A percentile compares a stretch with the other conserved stretches of the same genome.
Evolutionary conservation across 106 monocot genomes (phyloP).

Genomic region (Dactylorhiza incarnata): DNA sequence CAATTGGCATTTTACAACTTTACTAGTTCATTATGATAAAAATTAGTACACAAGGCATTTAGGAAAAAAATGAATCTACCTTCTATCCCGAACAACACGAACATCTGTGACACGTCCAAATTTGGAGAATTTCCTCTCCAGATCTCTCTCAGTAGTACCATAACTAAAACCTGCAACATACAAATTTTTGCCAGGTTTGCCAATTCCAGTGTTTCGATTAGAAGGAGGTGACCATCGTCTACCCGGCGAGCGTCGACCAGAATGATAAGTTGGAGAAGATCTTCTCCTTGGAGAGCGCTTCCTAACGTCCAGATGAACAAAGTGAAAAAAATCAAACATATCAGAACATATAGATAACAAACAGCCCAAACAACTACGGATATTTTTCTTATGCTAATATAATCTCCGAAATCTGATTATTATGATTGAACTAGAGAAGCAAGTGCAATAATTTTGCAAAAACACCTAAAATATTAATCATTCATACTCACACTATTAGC

Average conservation of each 20-base stretch:
- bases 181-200: slow-evolving; percentile 43
- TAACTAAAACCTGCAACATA: slow-evolving; percentile 63
- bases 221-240: slow-evolving; percentile 48
- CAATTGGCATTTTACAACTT: too few relatives aligned
- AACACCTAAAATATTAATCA: too few relatives aligned
- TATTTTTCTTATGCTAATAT: too few relatives aligned
- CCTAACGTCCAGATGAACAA: slow-evolving; percentile 3
- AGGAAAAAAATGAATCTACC: slow-evolving; percentile 10
- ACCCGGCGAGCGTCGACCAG: slow-evolving; percentile 37
- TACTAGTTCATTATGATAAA: too few relatives aligned
- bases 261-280: slow-evolving; percentile 35
- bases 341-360: neutral
- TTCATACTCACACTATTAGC: too few relatives aligned
- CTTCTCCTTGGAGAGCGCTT: slow-evolving; percentile 34
- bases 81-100: slow-evolving; percentile 54
- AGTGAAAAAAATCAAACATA: neutral
- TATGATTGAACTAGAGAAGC: too few relatives aligned
- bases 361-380: too few relatives aligned
- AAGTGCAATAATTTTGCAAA: too few relatives aligned
- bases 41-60: neutral
- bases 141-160: slow-evolving; percentile 51
- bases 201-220: slow-evolving; percentile 44
- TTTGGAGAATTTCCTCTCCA: slow-evolving; percentile 59
- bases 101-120: slow-evolving; percentile 57
- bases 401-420: too few relatives aligned